phyloP scores from a whole-genome alignment of 306 rosid genomes.

The Acacia crassicarpa region DNA sequence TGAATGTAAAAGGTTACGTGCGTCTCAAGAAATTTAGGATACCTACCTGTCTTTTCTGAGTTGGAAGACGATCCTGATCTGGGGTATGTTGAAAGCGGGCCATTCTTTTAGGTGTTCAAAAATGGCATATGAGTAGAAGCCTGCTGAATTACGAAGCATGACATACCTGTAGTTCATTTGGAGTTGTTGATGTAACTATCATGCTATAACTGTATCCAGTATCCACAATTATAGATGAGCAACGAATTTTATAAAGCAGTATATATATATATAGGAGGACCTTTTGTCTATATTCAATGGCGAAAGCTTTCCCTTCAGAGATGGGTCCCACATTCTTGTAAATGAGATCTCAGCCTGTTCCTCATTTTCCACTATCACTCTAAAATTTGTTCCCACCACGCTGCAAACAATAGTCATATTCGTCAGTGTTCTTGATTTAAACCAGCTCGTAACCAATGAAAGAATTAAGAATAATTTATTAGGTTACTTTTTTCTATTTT shows the following conservation, averaged over 20 bases:
- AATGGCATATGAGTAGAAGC: slow-evolving; percentile 75
- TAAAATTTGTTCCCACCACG: slow-evolving; percentile 59
- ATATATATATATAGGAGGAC: slow-evolving; percentile 15
- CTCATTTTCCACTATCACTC: slow-evolving; percentile 52
- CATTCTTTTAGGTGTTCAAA: slow-evolving; percentile 71
- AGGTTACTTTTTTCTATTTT: not conserved
- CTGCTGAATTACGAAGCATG: slow-evolving; percentile 72
- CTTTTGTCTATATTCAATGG: slow-evolving; percentile 85
- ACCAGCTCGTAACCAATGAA: not conserved
- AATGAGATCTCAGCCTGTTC: slow-evolving; percentile 84
- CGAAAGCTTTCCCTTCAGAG: slow-evolving; percentile 63
- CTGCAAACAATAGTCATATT: slow-evolving; percentile 41
- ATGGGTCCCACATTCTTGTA: slow-evolving; percentile 74
- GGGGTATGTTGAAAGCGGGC: slow-evolving; percentile 76
- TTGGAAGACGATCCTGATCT: slow-evolving; percentile 72
- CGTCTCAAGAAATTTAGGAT: not conserved
- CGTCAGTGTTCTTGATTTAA: not conserved
- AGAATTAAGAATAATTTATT: too few relatives aligned
- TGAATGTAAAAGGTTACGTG: not conserved
- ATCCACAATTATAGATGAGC: slow-evolving; percentile 5
- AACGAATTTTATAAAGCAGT: not conserved
- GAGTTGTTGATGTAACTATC: not conserved
- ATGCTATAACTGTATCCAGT: not conserved
- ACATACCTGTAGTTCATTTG: slow-evolving; percentile 53
- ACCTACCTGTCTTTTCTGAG: slow-evolving; percentile 70